Evolutionary conservation across 1,284 basidiomycete genomes (phyloP), one percentile per base, ranked within the genome.

Genomic region (Sutorius eximius): DNA sequence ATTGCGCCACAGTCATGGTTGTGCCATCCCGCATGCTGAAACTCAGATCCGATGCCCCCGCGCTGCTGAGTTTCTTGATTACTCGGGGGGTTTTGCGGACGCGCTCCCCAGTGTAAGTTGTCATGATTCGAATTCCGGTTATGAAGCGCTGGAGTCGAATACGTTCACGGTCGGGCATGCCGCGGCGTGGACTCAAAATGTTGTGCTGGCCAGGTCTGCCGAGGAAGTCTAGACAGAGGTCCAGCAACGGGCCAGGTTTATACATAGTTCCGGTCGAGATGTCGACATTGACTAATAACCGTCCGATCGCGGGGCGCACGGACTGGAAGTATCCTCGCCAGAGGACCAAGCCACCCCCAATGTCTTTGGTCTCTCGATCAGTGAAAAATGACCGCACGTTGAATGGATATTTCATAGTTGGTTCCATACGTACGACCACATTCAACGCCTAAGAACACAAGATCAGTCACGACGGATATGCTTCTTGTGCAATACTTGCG

Each of bases 251-350:
- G 0, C 80, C 79, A 0, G 77, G 63, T 65, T 83, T 83, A 68
- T 86, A 91, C 87, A 91, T 89, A 0, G 82, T 79, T 1, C 83
- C 88, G 0, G 89, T 89, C 2, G 83, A 83, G 53, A 90, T 88
- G 59, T 91, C 89, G 57, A 91, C 79, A 60, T 91, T 91, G 65
- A 91, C 82, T 41, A 90, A 70, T 75, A 90, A 82, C 16, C 75
- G 76, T 2, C 82, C 81, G 20, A 83, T 78, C 0, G 81, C 86
- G 10, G 89, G 89, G 13, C 89, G 77, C 27, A 89, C 81, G 0
- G 86, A 89, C 65, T 89, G 87, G 69, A 90, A 89, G 59, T 87
- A 87, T 1, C 87, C 87, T 16, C 87, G 77, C 85, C 87, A 88
- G 3, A 90, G 73, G 43, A 83, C 76, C 20, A 91, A 75, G 1